Conservation (phyloP, 371 early-diverging fungal species). For the Zychaea mexicana region DNA sequence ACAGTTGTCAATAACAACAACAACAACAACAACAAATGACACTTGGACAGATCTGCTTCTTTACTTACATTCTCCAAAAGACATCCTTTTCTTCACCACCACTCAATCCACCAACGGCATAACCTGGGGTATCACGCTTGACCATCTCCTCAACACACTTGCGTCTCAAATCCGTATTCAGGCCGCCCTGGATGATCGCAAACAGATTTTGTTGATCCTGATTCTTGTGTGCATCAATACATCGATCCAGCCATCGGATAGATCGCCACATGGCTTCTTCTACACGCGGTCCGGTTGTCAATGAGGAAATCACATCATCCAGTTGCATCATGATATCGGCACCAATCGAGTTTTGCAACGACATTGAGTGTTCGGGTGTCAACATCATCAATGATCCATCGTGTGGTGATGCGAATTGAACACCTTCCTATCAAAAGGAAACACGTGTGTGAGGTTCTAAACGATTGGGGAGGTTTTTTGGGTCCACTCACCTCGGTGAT, state of each 20-base stretch:
- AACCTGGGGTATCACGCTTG: conserved; percentile 87
- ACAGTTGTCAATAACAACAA: background rate
- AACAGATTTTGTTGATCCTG: conserved; percentile 87
- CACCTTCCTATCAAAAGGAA: conserved; percentile 87
- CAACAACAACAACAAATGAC: background rate
- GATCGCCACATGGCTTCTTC: conserved; percentile 95
- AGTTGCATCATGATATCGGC: conserved; percentile 98
- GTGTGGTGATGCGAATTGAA: conserved; percentile 87
- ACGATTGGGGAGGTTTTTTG: too few relatives aligned
- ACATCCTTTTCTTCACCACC: conserved; percentile 95
- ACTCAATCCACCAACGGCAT: conserved; percentile 95
- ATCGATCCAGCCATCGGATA: conserved; percentile 95
- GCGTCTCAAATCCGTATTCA: conserved; percentile 75
- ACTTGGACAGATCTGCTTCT: too few relatives aligned
- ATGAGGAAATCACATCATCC: conserved; percentile 94
- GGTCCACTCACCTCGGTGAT: conserved; percentile 73
- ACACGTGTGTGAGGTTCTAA: too few relatives aligned
- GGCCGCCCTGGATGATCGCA: conserved; percentile 96
- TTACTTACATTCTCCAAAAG: conserved; percentile 82
- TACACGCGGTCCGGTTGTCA: conserved; percentile 81
- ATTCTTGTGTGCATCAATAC: conserved; percentile 80
- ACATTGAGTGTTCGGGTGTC: conserved; percentile 96
- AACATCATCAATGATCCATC: conserved; percentile 83
- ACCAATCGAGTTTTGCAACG: conserved; percentile 92
- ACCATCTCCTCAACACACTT: conserved; percentile 87